phyloP scores from a whole-genome alignment of 306 rosid genomes.

The Sphenostylis stenocarpa region DNA sequence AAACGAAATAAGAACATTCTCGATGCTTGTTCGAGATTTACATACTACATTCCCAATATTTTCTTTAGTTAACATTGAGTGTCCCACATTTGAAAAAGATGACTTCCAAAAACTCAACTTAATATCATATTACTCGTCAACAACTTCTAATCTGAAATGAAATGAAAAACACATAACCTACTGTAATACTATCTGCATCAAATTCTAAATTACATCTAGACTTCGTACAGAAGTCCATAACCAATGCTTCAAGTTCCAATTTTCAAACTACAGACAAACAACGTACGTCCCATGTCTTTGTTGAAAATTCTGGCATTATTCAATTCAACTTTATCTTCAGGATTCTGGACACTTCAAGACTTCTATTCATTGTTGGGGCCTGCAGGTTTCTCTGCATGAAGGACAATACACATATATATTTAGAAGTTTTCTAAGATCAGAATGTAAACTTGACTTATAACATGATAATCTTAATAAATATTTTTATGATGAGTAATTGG shows the following conservation, averaged over 20 bases:
- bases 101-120: too few relatives aligned
- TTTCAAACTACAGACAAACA: neutral
- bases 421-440: neutral
- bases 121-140: neutral
- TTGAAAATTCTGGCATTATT: neutral
- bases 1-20: too few relatives aligned
- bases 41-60: too few relatives aligned
- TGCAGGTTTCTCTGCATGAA: neutral
- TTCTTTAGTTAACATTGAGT: too few relatives aligned
- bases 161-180: neutral
- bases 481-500: neutral
- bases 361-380: neutral
- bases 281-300: neutral
- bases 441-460: neutral
- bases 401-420: neutral
- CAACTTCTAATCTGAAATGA: neutral
- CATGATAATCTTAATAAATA: neutral
- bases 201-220: neutral
- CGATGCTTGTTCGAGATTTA: too few relatives aligned
- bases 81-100: too few relatives aligned
- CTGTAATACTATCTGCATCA: neutral
- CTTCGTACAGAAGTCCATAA: neutral
- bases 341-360: neutral
- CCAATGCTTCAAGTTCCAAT: neutral
- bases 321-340: neutral